Conservation (phyloP, 495 filamentous ascomycete species). For the Clavariopsis aquatica region DNA sequence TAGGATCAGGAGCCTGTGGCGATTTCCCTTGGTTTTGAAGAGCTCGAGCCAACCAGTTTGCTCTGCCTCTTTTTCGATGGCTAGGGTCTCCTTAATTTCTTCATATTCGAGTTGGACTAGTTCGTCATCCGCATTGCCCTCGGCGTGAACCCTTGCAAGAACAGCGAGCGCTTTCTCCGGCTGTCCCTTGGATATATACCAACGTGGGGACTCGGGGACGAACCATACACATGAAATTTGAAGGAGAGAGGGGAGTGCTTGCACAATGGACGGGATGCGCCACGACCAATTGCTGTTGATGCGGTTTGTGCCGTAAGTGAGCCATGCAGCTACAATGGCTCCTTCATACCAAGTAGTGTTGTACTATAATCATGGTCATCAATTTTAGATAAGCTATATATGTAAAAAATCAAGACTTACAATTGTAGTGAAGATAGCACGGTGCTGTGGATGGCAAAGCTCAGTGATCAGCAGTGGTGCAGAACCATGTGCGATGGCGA, state of each 20-base stretch:
- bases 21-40: conserved; percentile 39
- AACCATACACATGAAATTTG: conserved; percentile 59
- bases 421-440: conserved; percentile 64
- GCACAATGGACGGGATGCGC: conserved; percentile 56
- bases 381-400: not conserved
- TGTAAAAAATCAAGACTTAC: conserved; percentile 4
- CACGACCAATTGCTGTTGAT: conserved; percentile 54
- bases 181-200: conserved; percentile 61
- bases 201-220: conserved; percentile 59
- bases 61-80: conserved; percentile 40
- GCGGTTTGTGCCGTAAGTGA: conserved; percentile 54
- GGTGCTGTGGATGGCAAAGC: conserved; percentile 66
- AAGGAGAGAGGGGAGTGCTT: conserved; percentile 53
- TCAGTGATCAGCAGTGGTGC: conserved; percentile 67
- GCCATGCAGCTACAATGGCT: conserved; percentile 53
- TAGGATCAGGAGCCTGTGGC: conserved; percentile 43
- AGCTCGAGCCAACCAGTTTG: conserved; percentile 36
- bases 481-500: conserved; percentile 60
- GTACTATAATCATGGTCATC: conserved; percentile 44
- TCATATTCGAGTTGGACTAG: conserved; percentile 39
- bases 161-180: conserved; percentile 62
- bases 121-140: conserved; percentile 30
- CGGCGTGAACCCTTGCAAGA: conserved; percentile 52
- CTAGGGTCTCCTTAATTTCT: conserved; percentile 41
- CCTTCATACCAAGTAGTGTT: conserved; percentile 66